Evolutionary conservation across 768 basidiomycete genomes (phyloP), one percentile per base, ranked within the genome.

Genomic region (Pisolithus marmoratus): DNA sequence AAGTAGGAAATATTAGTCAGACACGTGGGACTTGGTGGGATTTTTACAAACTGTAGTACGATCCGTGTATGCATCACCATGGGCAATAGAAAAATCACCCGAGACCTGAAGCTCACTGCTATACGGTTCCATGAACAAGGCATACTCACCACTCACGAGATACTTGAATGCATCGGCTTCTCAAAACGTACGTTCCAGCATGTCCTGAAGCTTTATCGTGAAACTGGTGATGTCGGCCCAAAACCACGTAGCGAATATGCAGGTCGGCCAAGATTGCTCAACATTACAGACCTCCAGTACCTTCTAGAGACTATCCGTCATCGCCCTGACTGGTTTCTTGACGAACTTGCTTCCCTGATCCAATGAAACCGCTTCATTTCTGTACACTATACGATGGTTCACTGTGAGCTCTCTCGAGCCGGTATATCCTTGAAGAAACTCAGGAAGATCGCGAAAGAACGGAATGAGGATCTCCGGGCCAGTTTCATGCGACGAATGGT

Each of bases 321-420:
- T 20, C 37, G 53, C 11, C 68, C 66, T 11, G 59, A 65, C 52
- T 70, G 58, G 56, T 73, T 73, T 49, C 58, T 73, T 1, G 66
- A 71, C 50, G 69, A 73, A 48, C 61, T 72, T 22, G 15, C 26
- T 2, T 22, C 46, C 36, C 54, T 58, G 36, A 46, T 58, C 9
- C 22, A 23, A 12, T 41, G 29, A 15, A 70, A 72, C 50, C 53
- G 59, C 1, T 69, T 70, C 57, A 65, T 72, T 38, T 64, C 68
- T 23, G 60, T 67, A 5, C 68, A 71, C 54, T 70, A 58, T 51
- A 54, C 61, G 8, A 71, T 69, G 1, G 65, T 72, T 34, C 58
- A 61, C 48, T 55, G 63, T 0, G 59, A 63, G 38, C 67, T 73
- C 65, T 72, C 27, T 29, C 27, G 27, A 29, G 27, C 27, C 9